Evolutionary conservation across 2,329 filamentous ascomycete species (phyloP), one percentile per base, ranked within the genome.

Genomic region (Cytospora piceae): DNA sequence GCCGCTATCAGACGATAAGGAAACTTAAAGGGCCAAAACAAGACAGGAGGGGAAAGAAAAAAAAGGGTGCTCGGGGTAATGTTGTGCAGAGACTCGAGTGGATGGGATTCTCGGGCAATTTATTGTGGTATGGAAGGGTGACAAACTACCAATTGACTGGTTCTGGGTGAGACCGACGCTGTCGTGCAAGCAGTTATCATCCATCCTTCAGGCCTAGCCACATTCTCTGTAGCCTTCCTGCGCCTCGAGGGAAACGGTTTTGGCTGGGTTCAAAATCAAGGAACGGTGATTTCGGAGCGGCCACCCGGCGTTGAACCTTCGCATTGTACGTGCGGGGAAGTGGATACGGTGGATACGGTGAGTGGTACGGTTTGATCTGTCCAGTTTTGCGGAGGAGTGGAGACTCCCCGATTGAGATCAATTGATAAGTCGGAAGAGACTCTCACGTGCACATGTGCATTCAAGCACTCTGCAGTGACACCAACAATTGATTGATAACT

Each of bases 51-150:
- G n/a, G n/a, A n/a, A n/a, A n/a, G n/a, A n/a, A 52, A 49, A 57
- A 65, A 65, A 31, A 65, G 46, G 59, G 65, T 61, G 72, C 74
- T 81, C 79, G 78, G 80, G 79, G 73, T 80, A 81, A 81, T 81
- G 78, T 76, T 81, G 77, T 74, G 76, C 73, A 77, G 78, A 79
- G 71, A 71, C 73, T 59, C 22, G 71, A 71, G 71, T 73, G 63
- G 32, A 52, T 67, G 65, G 65, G 53, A 56, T 64, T 8, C 64
- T 67, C 61, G 64, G 67, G 39, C 34, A 55, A 59, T 68, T 68
- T 67, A 68, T 67, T 67, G 39, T 58, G 51, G 55, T 27, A 57
- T 34, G 58, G 39, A 29, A 42, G 31, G 54, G 46, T 59, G 59
- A 53, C 55, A 54, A 34, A 34, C 27, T n/a, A 57, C 39, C 57